A percentile compares a stretch with the other conserved stretches of the same genome.
phyloP scores from a whole-genome alignment of 805 yeast species.

The Candida maltosa region DNA sequence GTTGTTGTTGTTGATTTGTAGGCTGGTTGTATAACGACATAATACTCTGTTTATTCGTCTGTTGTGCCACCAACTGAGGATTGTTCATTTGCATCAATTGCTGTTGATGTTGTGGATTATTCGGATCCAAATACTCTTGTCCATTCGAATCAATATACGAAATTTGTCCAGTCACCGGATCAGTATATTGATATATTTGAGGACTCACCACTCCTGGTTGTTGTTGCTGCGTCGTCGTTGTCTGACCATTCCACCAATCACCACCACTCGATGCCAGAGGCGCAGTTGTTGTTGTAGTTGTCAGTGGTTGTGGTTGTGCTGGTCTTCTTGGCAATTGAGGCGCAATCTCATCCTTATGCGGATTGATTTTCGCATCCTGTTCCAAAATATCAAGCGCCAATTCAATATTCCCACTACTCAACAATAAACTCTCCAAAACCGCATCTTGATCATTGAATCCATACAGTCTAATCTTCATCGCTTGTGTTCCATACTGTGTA shows the following conservation, averaged over 20 bases:
- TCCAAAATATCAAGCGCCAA: slow-evolving; percentile 58
- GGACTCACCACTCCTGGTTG: slow-evolving; percentile 19
- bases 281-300: not conserved
- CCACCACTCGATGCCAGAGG: no score
- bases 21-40: slow-evolving; percentile 43
- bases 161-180: slow-evolving; percentile 66
- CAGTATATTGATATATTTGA: slow-evolving; percentile 65
- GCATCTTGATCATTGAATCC: slow-evolving; percentile 59
- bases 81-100: slow-evolving; percentile 31
- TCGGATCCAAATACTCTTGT: slow-evolving; percentile 57
- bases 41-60: slow-evolving; percentile 36
- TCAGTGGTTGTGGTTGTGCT: slow-evolving; percentile 10
- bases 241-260: slow-evolving; percentile 12
- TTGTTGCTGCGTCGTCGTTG: slow-evolving; percentile 4
- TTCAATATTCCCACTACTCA: slow-evolving; percentile 57
- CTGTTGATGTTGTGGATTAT: slow-evolving; percentile 42
- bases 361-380: slow-evolving; percentile 32
- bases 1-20: slow-evolving; percentile 13
- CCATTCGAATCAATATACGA: slow-evolving; percentile 66
- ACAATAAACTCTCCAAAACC: slow-evolving; percentile 59
- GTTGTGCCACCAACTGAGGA: slow-evolving; percentile 33
- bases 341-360: slow-evolving; percentile 37
- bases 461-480: slow-evolving; percentile 41
- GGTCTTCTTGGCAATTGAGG: slow-evolving; percentile 47
- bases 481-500: slow-evolving; percentile 47